These are phyloP conservation scores for Panicum virgatum DNA, from an alignment of 202 grass and related monocot genomes.

Conservation along the genomic window DNA sequence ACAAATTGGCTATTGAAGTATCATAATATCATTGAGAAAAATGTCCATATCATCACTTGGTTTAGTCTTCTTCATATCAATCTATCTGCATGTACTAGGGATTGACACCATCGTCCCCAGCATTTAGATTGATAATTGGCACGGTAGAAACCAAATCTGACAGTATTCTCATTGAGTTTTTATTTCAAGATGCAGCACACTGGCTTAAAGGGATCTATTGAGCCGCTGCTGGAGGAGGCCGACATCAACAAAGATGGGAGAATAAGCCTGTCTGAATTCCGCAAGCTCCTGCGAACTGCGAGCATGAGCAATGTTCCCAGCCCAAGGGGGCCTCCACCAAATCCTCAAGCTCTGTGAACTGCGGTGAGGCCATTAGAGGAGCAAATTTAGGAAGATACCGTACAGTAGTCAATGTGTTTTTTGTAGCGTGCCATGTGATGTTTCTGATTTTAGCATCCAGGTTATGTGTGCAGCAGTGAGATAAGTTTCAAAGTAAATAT, in stretches of 20 bases:
- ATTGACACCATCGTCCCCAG: neutral
- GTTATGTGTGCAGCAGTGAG: slow-evolving; percentile 44
- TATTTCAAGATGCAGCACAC: slow-evolving; percentile 66
- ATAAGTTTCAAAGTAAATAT: slow-evolving; percentile 38
- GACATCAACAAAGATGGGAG: slow-evolving; percentile 95
- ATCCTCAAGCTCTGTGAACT: slow-evolving; percentile 50
- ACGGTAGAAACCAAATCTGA: neutral
- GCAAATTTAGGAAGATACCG: slow-evolving; percentile 4
- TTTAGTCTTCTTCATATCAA: slow-evolving; percentile 15
- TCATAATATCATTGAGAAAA: neutral
- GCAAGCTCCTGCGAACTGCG: slow-evolving; percentile 85
- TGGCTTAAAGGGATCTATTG: slow-evolving; percentile 86
- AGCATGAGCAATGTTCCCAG: slow-evolving; percentile 98
- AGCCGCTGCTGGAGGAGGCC: slow-evolving; percentile 85
- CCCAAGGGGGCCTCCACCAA: slow-evolving; percentile 63
- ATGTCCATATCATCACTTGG: neutral
- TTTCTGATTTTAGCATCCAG: slow-evolving; percentile 52
- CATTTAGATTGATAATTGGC: neutral
- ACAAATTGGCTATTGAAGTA: neutral
- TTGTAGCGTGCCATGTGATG: slow-evolving; percentile 46
- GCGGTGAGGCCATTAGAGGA: neutral
- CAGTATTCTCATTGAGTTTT: slow-evolving; percentile 34
- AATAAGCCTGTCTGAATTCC: slow-evolving; percentile 93
- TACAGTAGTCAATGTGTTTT: slow-evolving; percentile 10
- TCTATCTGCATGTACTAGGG: neutral